Conservation (phyloP, 1,284 basidiomycete genomes). For the Puccinia triticina region DNA sequence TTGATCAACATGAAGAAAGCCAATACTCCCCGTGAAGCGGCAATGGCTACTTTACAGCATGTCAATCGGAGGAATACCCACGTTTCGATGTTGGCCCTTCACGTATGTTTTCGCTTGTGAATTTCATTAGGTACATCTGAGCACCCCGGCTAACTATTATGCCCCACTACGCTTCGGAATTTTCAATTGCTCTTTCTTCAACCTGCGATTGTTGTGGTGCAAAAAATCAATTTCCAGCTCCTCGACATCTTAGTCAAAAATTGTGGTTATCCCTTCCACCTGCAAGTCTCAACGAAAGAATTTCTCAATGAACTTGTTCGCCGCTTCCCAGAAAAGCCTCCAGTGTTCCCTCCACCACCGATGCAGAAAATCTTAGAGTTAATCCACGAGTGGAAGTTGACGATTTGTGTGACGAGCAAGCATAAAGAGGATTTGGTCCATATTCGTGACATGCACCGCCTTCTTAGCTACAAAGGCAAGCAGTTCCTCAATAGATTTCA, state of each 20-base stretch:
- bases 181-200: slow-evolving; percentile 39
- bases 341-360: slow-evolving; percentile 87
- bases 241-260: slow-evolving; percentile 92
- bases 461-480: slow-evolving; percentile 86
- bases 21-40: slow-evolving; percentile 88
- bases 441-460: slow-evolving; percentile 95
- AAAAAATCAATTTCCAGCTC: slow-evolving; percentile 61
- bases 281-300: slow-evolving; percentile 98
- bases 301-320: slow-evolving; percentile 98
- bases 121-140: neutral
- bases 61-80: slow-evolving; percentile 89
- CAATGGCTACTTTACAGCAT: slow-evolving; percentile 77
- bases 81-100: slow-evolving; percentile 74
- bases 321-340: slow-evolving; percentile 94
- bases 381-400: slow-evolving; percentile 93
- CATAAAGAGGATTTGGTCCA: slow-evolving; percentile 97
- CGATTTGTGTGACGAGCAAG: slow-evolving; percentile 82
- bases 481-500: neutral
- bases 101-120: slow-evolving; percentile 55
- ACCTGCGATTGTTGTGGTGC: slow-evolving; percentile 55
- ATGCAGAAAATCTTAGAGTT: slow-evolving; percentile 93
- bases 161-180: neutral
- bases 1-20: slow-evolving; percentile 89
- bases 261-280: slow-evolving; percentile 94
- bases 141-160: too few species aligned